Base-by-base conservation (phyloP, 331 rosid genomes). In the Pyrus hybrid region DNA sequence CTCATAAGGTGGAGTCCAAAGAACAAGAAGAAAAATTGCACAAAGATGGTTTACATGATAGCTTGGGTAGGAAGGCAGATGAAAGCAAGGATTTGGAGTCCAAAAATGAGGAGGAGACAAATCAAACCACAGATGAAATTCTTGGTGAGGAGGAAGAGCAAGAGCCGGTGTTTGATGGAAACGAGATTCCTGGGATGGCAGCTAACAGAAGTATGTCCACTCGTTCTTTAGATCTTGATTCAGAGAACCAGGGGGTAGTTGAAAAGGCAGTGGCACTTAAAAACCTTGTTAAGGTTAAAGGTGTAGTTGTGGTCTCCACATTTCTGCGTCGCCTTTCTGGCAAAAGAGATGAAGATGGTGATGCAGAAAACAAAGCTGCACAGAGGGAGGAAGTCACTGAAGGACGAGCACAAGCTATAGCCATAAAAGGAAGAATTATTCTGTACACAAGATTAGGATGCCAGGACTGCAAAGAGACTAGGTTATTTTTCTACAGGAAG, bases 311-410 rank as follows among this genome's bases (percentile, higher is more conserved):
- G 67, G 93, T 91, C 49, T 87, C 97, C 54, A 86, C 58, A 25
- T 68, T 94, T 81, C 79, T 94, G 69, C 90, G 95, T 35, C 96
- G 83, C 76, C 88, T 94, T 77, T 90, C 97, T 35, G 95, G 92
- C 28, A 88, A 72, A 84, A 75, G 79, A 29, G 83, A 88, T 37
- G 90, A 88, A 74, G 78, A 45, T 68, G 79, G 45, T 79, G 86
- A 76, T 79, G 75, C 68, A 56, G 86, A 63, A 25, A 85, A 79
- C 80, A 83, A 86, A 79, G 47, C 76, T 64, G 87, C 68, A 65
- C 85, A 37, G 80, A 70, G 68, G 74, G 88, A 81, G 76, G 84
- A 64, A 28, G 77, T 68, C 16, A 53, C 14, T 18, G 73, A 77
- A 51, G 87, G 74, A 78, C 67, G 78, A 45, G 23, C 65, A 23